Base-by-base conservation (phyloP, 441 rosid genomes). In the Melastoma candidum region DNA sequence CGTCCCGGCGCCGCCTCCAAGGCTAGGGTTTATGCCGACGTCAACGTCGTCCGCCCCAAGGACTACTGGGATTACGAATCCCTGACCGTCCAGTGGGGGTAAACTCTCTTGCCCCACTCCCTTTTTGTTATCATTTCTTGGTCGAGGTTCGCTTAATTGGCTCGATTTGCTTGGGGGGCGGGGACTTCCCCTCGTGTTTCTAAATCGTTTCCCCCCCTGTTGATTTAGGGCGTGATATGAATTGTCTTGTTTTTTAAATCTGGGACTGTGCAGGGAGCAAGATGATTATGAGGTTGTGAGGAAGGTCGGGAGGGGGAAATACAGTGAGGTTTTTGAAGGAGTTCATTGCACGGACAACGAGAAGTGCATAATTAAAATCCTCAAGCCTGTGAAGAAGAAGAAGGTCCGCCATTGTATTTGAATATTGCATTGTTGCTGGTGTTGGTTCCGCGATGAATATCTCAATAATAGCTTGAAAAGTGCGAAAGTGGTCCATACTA, bases 51-150 rank as follows among this genome's bases (percentile, higher is more conserved):
- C 60, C 87, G 83, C 10, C 97, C 96, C 3, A 84, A 85, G 69
- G 99, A 89, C 11, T 93, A 93, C 57, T 93, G 94, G 96, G 97
- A 93, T 58, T 93, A 93, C 60, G 97, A 93, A 80, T 71, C 90
- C 50, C 96, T 89, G 58, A 74, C 83, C 68, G 95, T 89, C 51
- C 97, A 84, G 63, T 93, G 96, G 97, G 97, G 99, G 97, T 93
- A 83, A 41, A 17, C 8, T 51, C 47, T 44, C 22, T 12, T 27
- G 24, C 36, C 14, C 5, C 46, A 11, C 14, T 11, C 25, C 12
- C 44, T 32, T n/a, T 12, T 24, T 52, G 48, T 0, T 45, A 12
- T 26, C 1, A 49, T 7, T 45, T 22, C 39, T 0, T 39, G 50
- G 0, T 3, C 52, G 26, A 26, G 2, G 11, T 10, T 46, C 44